These are phyloP conservation scores for Stramenopiles sp. DNA, from an alignment of 352 stramenopile genomes.

Conservation along the genomic window DNA sequence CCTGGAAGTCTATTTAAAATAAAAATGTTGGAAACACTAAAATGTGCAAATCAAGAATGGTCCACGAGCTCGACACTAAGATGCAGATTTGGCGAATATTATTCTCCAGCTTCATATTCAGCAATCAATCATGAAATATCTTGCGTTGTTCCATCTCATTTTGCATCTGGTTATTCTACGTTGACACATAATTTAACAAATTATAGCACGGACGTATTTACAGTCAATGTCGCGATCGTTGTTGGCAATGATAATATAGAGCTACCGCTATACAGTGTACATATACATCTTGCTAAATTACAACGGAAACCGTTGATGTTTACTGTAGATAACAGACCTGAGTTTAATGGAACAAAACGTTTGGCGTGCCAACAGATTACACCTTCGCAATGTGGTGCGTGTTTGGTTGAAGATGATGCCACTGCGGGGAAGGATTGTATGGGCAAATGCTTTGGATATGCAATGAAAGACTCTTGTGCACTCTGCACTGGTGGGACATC, in stretches of 20 bases:
- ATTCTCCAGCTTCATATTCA: not conserved
- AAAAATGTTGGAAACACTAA: not conserved
- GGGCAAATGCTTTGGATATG: not conserved
- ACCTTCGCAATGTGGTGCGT: not conserved
- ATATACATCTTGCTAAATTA: not conserved
- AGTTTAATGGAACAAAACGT: too few relatives aligned
- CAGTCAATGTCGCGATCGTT: not conserved
- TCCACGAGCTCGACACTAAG: not conserved
- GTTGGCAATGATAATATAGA: not conserved
- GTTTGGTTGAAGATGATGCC: not conserved
- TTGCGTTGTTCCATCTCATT: not conserved
- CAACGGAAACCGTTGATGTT: not conserved
- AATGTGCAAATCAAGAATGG: slow-evolving; percentile 3
- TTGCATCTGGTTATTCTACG: not conserved
- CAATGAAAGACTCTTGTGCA: not conserved
- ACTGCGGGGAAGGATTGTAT: slow-evolving; percentile 4
- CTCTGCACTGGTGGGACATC: not conserved
- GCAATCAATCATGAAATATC: not conserved
- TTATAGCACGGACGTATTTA: too few relatives aligned
- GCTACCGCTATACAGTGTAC: not conserved
- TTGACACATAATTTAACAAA: too few relatives aligned
- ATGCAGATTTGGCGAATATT: not conserved
- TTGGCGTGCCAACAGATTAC: not conserved
- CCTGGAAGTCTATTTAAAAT: not conserved
- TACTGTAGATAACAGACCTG: not conserved